phyloP scores from a whole-genome alignment of 2,329 filamentous ascomycete genomes.

The Daldinia eschscholtzii region DNA sequence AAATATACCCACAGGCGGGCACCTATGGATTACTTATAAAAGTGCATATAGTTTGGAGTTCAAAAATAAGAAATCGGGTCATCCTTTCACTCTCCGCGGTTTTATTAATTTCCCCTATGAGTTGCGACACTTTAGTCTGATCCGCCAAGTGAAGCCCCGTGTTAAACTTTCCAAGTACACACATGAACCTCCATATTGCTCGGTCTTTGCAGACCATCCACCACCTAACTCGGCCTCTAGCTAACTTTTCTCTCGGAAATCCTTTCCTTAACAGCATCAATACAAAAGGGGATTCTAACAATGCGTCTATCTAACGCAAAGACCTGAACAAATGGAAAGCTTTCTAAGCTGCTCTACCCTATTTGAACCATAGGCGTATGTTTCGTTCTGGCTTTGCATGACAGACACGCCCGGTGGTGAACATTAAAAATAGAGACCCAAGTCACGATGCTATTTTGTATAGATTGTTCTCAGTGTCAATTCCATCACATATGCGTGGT shows the following conservation, averaged over 20 bases:
- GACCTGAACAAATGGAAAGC: constrained; percentile 9
- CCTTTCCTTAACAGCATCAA: constrained; percentile 4
- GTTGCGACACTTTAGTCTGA: not conserved
- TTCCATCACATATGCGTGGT: not conserved
- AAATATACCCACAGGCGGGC: constrained; percentile 13
- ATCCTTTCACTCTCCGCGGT: not conserved
- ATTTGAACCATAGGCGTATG: not conserved
- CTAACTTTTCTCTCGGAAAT: constrained; percentile 9
- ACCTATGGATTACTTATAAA: constrained; percentile 7
- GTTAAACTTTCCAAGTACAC: not conserved
- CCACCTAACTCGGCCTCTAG: not conserved
- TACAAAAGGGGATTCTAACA: constrained; percentile 24
- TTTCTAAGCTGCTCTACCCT: not conserved
- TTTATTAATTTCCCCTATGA: not conserved
- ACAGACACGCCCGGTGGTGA: not conserved
- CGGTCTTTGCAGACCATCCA: not conserved
- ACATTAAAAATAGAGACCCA: not conserved
- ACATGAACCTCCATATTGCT: constrained; percentile 12
- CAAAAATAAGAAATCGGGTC: not conserved
- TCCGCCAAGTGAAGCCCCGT: not conserved
- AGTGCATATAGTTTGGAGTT: constrained; percentile 12
- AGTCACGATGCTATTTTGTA: not conserved
- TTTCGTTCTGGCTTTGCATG: not conserved
- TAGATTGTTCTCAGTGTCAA: not conserved
- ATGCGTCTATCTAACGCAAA: constrained; percentile 19